Evolutionary conservation across 305 asterid species (phyloP).

Genomic region (Striga hermonthica): DNA sequence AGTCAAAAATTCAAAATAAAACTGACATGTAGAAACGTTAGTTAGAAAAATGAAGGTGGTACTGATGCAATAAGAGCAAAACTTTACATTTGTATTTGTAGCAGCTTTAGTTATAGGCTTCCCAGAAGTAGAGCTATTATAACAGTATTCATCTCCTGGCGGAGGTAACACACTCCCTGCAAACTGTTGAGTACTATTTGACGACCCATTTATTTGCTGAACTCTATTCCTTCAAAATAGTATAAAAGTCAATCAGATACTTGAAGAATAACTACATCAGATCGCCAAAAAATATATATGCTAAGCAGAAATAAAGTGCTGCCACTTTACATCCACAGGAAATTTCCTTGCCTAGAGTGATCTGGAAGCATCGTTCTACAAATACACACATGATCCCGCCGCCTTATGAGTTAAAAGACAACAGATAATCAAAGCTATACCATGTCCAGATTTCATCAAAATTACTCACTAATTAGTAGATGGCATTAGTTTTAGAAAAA

Average conservation of each 20-base stretch:
- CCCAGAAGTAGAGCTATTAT: slow-evolving; percentile 49
- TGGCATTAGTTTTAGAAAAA: not conserved
- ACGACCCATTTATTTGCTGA: slow-evolving; percentile 66
- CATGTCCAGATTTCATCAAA: not conserved
- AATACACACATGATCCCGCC: not conserved
- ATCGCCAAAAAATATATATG: slow-evolving; percentile 1
- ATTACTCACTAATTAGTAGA: slow-evolving; percentile 4
- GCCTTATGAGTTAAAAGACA: not conserved
- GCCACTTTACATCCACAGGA: slow-evolving; percentile 7
- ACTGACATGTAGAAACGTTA: not conserved
- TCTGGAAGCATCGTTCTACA: not conserved
- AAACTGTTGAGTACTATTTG: slow-evolving; percentile 61
- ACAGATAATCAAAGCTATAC: not conserved
- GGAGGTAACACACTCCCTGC: slow-evolving; percentile 86
- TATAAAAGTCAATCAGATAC: slow-evolving; percentile 37
- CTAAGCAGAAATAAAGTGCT: not conserved
- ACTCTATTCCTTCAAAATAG: slow-evolving; percentile 68
- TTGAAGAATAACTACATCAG: slow-evolving; percentile 25
- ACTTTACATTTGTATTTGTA: slow-evolving; percentile 64
- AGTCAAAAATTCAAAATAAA: slow-evolving; percentile 3
- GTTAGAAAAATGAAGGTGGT: slow-evolving; percentile 13
- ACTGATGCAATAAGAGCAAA: slow-evolving; percentile 26
- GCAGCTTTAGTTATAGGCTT: slow-evolving; percentile 53
- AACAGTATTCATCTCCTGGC: slow-evolving; percentile 75
- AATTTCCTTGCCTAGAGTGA: not conserved